phyloP scores from a whole-genome alignment of 345 rosid species.

The Syzygium aqueum region DNA sequence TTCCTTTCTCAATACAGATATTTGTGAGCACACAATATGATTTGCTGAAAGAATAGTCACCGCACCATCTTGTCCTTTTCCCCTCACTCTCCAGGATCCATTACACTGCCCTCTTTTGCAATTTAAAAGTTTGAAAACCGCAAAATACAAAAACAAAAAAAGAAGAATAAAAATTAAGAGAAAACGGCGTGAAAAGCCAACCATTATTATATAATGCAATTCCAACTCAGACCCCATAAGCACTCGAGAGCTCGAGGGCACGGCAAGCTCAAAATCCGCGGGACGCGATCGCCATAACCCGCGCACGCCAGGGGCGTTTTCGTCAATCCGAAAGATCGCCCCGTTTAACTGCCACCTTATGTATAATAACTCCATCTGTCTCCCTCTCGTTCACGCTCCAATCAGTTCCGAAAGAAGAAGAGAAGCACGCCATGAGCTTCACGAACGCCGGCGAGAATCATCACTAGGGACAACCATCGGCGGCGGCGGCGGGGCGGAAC shows the following conservation, averaged over 20 bases:
- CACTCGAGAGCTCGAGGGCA: background rate
- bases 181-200: background rate
- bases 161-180: background rate
- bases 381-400: background rate
- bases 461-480: background rate
- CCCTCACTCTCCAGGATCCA: background rate
- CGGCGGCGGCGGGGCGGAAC: background rate
- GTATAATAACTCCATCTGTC: background rate
- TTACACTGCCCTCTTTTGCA: background rate
- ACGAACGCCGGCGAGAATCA: background rate
- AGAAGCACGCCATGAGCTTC: background rate
- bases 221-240: background rate
- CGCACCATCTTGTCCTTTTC: background rate
- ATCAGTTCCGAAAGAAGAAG: background rate
- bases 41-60: background rate
- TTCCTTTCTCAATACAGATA: background rate
- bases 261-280: background rate
- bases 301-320: background rate
- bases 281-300: background rate
- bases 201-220: background rate
- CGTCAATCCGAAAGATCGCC: background rate
- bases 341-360: background rate
- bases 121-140: background rate
- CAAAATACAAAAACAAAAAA: background rate
- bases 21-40: background rate